Evolutionary conservation across 108 stramenopile genomes (phyloP).

Genomic region (Mayamaea pseudoterrestris): DNA sequence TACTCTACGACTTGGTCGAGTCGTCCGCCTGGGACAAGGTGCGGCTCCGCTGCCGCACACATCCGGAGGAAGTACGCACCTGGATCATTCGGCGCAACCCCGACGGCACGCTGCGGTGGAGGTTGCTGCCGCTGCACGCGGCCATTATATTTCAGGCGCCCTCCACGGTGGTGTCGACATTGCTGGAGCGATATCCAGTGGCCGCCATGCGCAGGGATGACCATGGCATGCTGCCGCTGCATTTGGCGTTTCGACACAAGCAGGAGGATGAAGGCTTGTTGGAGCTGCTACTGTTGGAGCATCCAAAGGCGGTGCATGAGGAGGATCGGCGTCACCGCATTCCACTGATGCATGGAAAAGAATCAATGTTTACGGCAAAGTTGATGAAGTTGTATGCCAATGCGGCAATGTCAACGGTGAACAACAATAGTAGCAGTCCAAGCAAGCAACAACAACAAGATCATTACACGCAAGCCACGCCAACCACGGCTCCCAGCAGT

Average conservation of each 20-base stretch:
- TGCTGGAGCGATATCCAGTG: conserved; percentile 40
- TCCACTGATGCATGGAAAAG: conserved; percentile 26
- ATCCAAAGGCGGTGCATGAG: conserved; percentile 43
- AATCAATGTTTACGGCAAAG: conserved; percentile 17
- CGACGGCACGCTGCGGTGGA: conserved; percentile 36
- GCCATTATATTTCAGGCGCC: conserved; percentile 60
- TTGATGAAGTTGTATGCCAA: conserved; percentile 28
- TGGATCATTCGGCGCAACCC: conserved; percentile 50
- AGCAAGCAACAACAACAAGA: conserved; percentile 3
- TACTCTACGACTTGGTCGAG: conserved; percentile 53
- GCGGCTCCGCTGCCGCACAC: conserved; percentile 24
- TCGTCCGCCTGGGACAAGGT: conserved; percentile 58
- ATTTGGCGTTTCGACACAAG: conserved; percentile 57
- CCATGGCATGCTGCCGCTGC: conserved; percentile 70
- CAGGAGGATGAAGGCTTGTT: conserved; percentile 36
- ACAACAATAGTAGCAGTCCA: too few species aligned
- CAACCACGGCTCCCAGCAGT: conserved; percentile 9
- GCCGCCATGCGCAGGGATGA: conserved; percentile 44
- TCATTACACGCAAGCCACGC: conserved; percentile 3
- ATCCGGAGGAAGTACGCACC: conserved; percentile 50
- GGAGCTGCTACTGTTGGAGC: conserved; percentile 43
- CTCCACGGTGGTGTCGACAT: conserved; percentile 19
- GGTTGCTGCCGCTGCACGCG: conserved; percentile 61
- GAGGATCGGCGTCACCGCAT: conserved; percentile 35
- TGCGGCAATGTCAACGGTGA: conserved; percentile 12